phyloP scores from a whole-genome alignment of 2,329 filamentous ascomycete species.

The Fusarium zealandicum region DNA sequence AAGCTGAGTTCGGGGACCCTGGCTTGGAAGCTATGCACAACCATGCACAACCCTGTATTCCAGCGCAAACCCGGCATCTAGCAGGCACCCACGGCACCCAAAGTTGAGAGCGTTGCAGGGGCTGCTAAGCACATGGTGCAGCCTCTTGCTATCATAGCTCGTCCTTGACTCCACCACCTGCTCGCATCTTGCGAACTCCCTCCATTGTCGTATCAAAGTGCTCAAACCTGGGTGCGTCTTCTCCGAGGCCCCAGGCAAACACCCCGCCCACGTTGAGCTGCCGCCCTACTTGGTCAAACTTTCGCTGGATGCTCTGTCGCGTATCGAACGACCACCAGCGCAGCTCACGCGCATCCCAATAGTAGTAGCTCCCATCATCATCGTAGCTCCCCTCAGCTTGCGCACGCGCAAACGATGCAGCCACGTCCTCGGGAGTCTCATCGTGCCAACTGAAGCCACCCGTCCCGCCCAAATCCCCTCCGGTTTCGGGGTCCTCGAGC shows the following conservation, averaged over 20 bases:
- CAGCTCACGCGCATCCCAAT: conserved; percentile 65
- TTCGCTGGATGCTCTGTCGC: conserved; percentile 63
- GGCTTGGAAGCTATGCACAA: conserved; percentile 15
- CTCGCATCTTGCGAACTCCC: conserved; percentile 29
- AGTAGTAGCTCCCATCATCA: conserved; percentile 73
- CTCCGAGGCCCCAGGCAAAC: conserved; percentile 78
- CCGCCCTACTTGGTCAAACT: conserved; percentile 67
- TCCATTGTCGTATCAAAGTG: conserved; percentile 49
- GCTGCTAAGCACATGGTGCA: conserved; percentile 1
- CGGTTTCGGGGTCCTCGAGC: conserved; percentile 65
- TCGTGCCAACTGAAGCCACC: conserved; percentile 69
- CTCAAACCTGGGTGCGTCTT: conserved; percentile 62
- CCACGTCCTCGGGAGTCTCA: conserved; percentile 59
- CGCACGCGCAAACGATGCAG: conserved; percentile 65
- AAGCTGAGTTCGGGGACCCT: conserved; percentile 18
- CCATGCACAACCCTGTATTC: conserved; percentile 12
- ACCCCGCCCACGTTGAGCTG: conserved; percentile 69
- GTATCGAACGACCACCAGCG: conserved; percentile 82
- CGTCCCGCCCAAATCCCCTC: conserved; percentile 63
- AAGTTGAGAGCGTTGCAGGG: too few relatives aligned
- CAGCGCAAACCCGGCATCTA: neutral
- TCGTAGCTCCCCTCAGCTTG: conserved; percentile 56
- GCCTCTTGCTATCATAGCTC: conserved; percentile 40
- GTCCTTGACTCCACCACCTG: conserved; percentile 32
- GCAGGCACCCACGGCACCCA: neutral